Conservation (phyloP, 73 alveolate genomes). For the Paramecium sonneborni region DNA sequence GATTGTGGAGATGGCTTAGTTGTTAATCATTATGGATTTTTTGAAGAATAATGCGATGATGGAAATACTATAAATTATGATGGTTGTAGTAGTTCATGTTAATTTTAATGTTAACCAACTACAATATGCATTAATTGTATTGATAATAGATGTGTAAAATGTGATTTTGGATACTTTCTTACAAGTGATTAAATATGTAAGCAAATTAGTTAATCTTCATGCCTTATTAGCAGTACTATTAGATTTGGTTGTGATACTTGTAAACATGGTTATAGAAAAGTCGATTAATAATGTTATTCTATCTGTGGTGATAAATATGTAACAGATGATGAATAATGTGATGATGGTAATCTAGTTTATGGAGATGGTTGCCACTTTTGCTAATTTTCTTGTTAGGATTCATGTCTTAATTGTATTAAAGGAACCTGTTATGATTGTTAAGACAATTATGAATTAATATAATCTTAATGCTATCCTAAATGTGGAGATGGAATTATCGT, state of each 20-base stretch:
- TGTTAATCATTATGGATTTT: not conserved
- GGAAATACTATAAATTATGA: constrained; percentile 61
- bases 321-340: not conserved
- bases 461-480: not conserved
- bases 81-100: constrained; percentile 71
- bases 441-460: not conserved
- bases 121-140: constrained; percentile 71
- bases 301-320: constrained; percentile 61
- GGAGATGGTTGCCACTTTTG: not conserved
- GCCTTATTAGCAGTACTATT: not conserved
- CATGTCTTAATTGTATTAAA: not conserved
- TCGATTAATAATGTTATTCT: constrained; percentile 46
- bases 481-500: too few species aligned
- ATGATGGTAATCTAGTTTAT: not conserved
- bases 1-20: not conserved
- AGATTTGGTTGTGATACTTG: not conserved
- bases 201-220: not conserved
- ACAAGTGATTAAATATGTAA: constrained; percentile 57
- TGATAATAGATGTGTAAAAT: not conserved
- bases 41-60: constrained; percentile 67
- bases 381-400: not conserved
- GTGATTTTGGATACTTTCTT: constrained; percentile 66
- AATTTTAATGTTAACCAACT: constrained; percentile 70
- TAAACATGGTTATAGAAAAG: constrained; percentile 41
- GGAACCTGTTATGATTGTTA: not conserved